phyloP scores from a whole-genome alignment of 1,139 yeast species.

The Barnettozyma hawaiiensis region DNA sequence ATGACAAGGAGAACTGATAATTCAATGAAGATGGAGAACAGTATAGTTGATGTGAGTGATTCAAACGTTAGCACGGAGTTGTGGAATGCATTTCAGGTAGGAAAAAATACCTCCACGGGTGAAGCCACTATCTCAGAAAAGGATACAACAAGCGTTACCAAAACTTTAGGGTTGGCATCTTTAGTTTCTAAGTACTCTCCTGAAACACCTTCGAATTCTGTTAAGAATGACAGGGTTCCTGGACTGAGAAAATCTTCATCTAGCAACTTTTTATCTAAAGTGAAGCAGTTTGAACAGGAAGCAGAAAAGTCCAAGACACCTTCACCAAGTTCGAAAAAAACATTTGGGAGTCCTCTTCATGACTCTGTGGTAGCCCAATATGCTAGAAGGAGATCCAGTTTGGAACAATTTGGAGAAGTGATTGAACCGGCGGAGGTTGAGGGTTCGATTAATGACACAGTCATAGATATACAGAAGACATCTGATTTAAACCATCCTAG shows the following conservation, averaged over 20 bases:
- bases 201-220: constrained; percentile 1
- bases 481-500: neutral
- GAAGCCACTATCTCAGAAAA: neutral
- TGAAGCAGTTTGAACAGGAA: constrained; percentile 29
- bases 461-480: neutral
- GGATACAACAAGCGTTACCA: constrained; percentile 6
- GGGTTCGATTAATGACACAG: neutral
- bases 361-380: constrained; percentile 27
- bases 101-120: neutral
- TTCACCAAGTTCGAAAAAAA: constrained; percentile 20
- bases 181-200: constrained; percentile 18
- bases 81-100: constrained; percentile 8
- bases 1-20: constrained; percentile 42
- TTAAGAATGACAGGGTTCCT: constrained; percentile 1
- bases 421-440: neutral
- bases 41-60: constrained; percentile 2
- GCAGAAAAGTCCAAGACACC: constrained; percentile 9
- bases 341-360: constrained; percentile 19
- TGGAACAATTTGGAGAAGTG: constrained; percentile 4
- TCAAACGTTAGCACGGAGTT: constrained; percentile 17
- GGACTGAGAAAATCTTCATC: constrained; percentile 26
- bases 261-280: constrained; percentile 26
- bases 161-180: constrained; percentile 11
- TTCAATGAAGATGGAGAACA: constrained; percentile 1
- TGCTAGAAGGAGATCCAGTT: constrained; percentile 28